A percentile compares a stretch with the other conserved stretches of the same genome.
phyloP scores from a whole-genome alignment of 352 stramenopile species.

The Phytophthora tubulina region DNA sequence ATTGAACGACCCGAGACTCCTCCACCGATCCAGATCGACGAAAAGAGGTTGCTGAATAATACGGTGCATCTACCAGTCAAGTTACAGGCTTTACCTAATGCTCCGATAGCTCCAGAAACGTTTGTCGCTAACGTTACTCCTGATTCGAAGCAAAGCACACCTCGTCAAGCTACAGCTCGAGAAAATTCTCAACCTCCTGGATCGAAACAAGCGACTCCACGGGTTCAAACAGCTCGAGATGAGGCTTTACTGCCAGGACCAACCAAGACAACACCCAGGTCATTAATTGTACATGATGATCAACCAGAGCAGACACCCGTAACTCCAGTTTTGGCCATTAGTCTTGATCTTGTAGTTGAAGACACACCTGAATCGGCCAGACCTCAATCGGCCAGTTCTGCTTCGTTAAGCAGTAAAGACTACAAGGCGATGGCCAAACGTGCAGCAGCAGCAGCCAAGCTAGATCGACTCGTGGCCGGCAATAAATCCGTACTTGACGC shows the following conservation, averaged over 20 bases:
- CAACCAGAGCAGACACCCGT: background rate
- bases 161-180: conserved; percentile 21
- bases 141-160: conserved; percentile 23
- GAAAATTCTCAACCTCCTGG: conserved; percentile 21
- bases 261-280: conserved; percentile 19
- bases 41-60: conserved; percentile 31
- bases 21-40: conserved; percentile 50
- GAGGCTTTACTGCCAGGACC: conserved; percentile 16
- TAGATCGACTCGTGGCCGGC: conserved; percentile 68
- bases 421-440: conserved; percentile 66
- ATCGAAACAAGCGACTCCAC: conserved; percentile 28
- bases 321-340: conserved; percentile 19
- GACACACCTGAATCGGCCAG: background rate
- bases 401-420: conserved; percentile 56
- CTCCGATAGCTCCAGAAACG: conserved; percentile 27
- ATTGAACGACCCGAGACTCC: conserved; percentile 77
- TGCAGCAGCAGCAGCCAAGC: conserved; percentile 47
- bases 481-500: conserved; percentile 74
- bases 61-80: conserved; percentile 31
- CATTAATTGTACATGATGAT: conserved; percentile 4
- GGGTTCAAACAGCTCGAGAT: conserved; percentile 18
- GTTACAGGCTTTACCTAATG: conserved; percentile 31
- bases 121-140: conserved; percentile 10
- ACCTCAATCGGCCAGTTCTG: conserved; percentile 13
- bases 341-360: background rate